These are phyloP conservation scores for Phytopythium vexans DNA, from an alignment of 352 stramenopile species.

Conservation along the genomic window DNA sequence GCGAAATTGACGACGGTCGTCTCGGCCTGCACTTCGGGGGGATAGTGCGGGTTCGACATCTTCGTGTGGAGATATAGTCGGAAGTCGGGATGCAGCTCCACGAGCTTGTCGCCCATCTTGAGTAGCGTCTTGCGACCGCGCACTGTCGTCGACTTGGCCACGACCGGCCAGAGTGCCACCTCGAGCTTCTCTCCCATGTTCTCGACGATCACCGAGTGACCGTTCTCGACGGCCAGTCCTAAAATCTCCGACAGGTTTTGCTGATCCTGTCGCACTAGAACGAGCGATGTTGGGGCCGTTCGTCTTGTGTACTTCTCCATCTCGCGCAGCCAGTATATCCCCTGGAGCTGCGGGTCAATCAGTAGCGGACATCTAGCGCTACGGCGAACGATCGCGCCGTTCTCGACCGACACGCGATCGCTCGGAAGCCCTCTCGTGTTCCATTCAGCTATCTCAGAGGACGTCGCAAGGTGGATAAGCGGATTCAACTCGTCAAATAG, in stretches of 20 bases:
- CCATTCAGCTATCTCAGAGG: constrained; percentile 85
- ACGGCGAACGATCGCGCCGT: constrained; percentile 83
- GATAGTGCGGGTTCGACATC: constrained; percentile 91
- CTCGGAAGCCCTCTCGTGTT: constrained; percentile 81
- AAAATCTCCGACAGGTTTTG: constrained; percentile 70
- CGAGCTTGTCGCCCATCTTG: constrained; percentile 85
- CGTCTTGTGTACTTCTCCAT: constrained; percentile 73
- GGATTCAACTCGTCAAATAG: constrained; percentile 42
- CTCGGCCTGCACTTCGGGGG: constrained; percentile 89
- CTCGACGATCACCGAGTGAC: constrained; percentile 81
- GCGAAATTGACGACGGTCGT: constrained; percentile 92
- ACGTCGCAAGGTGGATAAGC: constrained; percentile 65
- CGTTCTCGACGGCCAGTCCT: constrained; percentile 78
- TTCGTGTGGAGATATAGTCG: constrained; percentile 91
- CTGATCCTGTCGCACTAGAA: constrained; percentile 84
- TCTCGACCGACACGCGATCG: constrained; percentile 89
- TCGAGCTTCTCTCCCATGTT: constrained; percentile 89
- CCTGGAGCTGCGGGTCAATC: constrained; percentile 90
- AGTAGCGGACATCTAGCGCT: constrained; percentile 85
- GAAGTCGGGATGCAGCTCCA: constrained; percentile 83
- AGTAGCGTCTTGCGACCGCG: constrained; percentile 73
- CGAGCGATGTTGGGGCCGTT: constrained; percentile 35
- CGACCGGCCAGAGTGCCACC: constrained; percentile 81
- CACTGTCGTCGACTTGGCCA: constrained; percentile 67
- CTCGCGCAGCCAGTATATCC: constrained; percentile 85